Evolutionary conservation across 768 basidiomycete genomes (phyloP), one percentile per base, ranked within the genome.

Genomic region (Podaxis sp.): DNA sequence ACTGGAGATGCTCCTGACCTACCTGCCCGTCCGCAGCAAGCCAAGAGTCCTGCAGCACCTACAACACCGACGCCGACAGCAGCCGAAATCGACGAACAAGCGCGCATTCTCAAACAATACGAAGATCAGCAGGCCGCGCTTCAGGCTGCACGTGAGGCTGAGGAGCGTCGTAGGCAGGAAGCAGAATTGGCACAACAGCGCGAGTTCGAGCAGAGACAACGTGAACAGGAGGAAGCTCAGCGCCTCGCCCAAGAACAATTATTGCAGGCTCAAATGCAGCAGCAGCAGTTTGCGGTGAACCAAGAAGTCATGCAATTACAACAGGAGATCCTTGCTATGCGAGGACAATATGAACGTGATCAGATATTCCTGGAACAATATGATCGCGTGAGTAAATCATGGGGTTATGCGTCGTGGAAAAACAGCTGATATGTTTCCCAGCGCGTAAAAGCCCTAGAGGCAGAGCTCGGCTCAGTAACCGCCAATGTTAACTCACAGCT

Each of bases 331-430:
- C 83, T 99, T 53, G 93, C 85, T 10, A 91, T 99, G 91, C 82
- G 95, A 52, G 95, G 97, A 0, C 97, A 99, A 72, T 99, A 95
- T 72, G 97, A 99, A 76, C 86, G 97, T 12, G 96, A 99, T 70
- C 97, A 99, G 73, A 90, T 99, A 67, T 87, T 99, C 75, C 80
- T 99, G 58, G 96, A 99, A 74, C 95, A 99, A 69, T 99, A 99
- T 70, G 97, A 99, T 72, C 85, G 90, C 46, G 95, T 96, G 75
- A 58, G 89, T 81, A 26, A 17, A 40, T 55, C 58, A 24, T 1
- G 3, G 5, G 20, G 28, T 59, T 52, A 36, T 62, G n/a, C 51
- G 44, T 10, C 30, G n/a, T 63, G 41, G 50, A 22, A 13, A 52
- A 41, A 60, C n/a, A 44, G 56, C 22, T 65, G 26, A 69, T 65